Base-by-base conservation (phyloP, 495 filamentous ascomycete genomes). In the Saxophila tyrrhenica region DNA sequence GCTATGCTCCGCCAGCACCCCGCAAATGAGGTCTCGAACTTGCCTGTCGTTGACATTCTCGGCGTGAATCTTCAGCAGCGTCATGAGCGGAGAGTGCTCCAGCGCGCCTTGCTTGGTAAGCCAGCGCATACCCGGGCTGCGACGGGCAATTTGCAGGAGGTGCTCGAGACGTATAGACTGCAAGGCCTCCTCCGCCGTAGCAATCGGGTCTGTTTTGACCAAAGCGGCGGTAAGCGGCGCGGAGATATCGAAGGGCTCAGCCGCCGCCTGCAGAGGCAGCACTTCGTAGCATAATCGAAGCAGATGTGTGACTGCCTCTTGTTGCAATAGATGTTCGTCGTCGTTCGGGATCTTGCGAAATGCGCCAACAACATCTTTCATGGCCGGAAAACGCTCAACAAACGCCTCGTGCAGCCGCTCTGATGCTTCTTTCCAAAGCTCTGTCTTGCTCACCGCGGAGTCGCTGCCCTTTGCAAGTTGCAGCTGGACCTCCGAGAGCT, bases 211-310 rank as follows among this genome's bases (percentile, higher is more conserved):
- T 5, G 78, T 52, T 39, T 73, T 68, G 46, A 73, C 70, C 42
- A 94, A 68, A 7, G 80, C 75, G 48, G 80, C 75, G 16, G 84
- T 77, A n/a, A 96, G 69, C 16, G 85, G 70, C 3, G 82, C 67
- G 0, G 88, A 87, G 16, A 91, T 84, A 66, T 96, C 94, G 58
- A 95, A 88, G 49, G 80, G 89, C 49, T 90, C 86, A 53, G 82
- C 81, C 25, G 94, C 69, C 0, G 89, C 89, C 19, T 87, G 68
- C 61, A 88, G 81, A 1, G 92, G 89, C 22, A 89, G 71, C 1
- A 88, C 76, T 60, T 89, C 78, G 63, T 90, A 95, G 66, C 87
- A 97, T 25, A 84, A 75, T 23, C 78, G 73, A 29, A 97, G 69
- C 29, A 97, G 67, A 54, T 83, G 82, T 13, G 81, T 82, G 22